Evolutionary conservation across 805 yeast genomes (phyloP), one percentile per base, ranked within the genome.

Genomic region (Nematodospora valgi): DNA sequence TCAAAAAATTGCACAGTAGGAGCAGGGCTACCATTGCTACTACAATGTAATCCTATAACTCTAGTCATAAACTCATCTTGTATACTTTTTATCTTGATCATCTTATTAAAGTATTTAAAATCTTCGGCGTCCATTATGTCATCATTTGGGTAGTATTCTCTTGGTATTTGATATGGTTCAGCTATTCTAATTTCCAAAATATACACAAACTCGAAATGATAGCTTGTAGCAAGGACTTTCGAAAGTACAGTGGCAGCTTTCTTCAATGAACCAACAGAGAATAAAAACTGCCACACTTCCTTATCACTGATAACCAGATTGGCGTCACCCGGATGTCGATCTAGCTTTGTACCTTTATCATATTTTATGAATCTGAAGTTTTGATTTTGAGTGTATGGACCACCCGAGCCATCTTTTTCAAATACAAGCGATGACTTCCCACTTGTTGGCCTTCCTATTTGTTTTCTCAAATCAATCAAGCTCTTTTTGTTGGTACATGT

Each of bases 391-490:
- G 67, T 60, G 45, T 78, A 79, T n/a, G 80, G 72, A 11, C 72
- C 70, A 11, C 84, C 85, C 5, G 82, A 74, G 0, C 83, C 83
- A 55, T 79, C 84, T 40, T 70, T 71, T 44, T 78, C 85, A 51
- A 74, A 78, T 1, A 76, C 70, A 2, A 51, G 43, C 5, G 46
- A 27, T 16, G 41, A 31, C 21, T 35, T 32, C 12, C 52, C 49
- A 37, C 76, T 60, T 1, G 84, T 78, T 5, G 84, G 82, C 53
- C 84, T 64, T 0, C 84, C 85, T 14, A 38, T 25, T 23, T 38
- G 37, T 20, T 29, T 27, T 11, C 28, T 23, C 23, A 38, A 27
- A 18, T 16, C 14, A 4, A 7, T 26, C 15, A 32, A 26, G 15
- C 10, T 32, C 4, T 30, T 21, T n/a, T n/a, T n/a, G n/a, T n/a